Conservation (phyloP, 2,329 filamentous ascomycete species). For the Thermochaetoides dissita region DNA sequence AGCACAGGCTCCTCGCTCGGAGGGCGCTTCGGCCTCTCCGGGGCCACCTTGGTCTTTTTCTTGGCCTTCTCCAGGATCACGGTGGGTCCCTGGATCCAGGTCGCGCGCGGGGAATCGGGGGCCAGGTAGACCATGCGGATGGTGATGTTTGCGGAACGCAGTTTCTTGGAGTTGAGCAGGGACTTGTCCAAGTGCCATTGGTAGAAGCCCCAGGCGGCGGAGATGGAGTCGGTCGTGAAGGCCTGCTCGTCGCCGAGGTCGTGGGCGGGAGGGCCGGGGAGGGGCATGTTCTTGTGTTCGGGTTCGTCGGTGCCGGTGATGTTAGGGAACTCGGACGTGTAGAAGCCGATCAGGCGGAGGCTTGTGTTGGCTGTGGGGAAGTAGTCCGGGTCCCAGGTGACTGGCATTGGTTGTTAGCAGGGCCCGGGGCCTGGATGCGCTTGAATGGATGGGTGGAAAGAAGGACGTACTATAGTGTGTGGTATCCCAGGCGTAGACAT, state of each 20-base stretch:
- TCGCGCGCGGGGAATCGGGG: conserved; percentile 11
- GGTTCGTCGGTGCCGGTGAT: not conserved
- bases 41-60: conserved; percentile 15
- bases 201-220: conserved; percentile 33
- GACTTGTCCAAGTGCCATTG: conserved; percentile 24
- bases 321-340: conserved; percentile 20
- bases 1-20: conserved; percentile 24
- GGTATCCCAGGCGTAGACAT: conserved; percentile 28
- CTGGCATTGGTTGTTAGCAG: conserved; percentile 18
- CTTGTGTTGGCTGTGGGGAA: conserved; percentile 30
- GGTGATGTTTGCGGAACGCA: conserved; percentile 30
- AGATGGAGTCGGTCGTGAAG: conserved; percentile 22
- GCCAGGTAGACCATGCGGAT: conserved; percentile 28
- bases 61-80: conserved; percentile 23
- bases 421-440: too few relatives aligned
- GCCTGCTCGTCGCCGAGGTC: conserved; percentile 10
- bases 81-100: conserved; percentile 23
- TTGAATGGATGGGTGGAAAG: too few relatives aligned
- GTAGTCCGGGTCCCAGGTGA: conserved; percentile 42
- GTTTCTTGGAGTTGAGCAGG: not conserved
- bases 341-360: conserved; percentile 23
- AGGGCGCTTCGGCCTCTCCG: conserved; percentile 20
- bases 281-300: conserved; percentile 6
- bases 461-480: conserved; percentile 37
- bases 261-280: not conserved